Conservation (phyloP, 441 rosid species). For the Dalechampia spathulata region DNA sequence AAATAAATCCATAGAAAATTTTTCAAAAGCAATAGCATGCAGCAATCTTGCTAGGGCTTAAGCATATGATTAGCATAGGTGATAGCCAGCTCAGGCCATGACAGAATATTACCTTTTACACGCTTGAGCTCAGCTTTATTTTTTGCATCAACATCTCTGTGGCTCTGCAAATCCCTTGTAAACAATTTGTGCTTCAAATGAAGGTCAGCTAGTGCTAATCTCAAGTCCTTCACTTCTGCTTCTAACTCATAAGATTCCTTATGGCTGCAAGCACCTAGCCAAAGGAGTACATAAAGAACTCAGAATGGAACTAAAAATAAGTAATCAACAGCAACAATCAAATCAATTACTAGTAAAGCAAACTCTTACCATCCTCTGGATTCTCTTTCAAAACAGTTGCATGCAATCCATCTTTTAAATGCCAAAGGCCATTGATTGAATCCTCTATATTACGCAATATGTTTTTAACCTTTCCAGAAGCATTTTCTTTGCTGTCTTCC, state of each 20-base stretch:
- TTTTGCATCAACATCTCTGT: constrained; percentile 56
- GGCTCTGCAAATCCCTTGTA: constrained; percentile 55
- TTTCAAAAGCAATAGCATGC: too few relatives aligned
- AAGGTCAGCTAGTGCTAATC: constrained; percentile 54
- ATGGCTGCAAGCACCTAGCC: constrained; percentile 48
- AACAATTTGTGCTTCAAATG: constrained; percentile 62
- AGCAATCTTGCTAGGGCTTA: too few relatives aligned
- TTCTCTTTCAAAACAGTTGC: constrained; percentile 39
- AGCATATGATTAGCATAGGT: neutral
- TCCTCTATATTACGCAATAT: constrained; percentile 41
- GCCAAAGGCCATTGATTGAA: constrained; percentile 49
- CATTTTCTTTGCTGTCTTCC: constrained; percentile 35
- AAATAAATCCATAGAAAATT: neutral
- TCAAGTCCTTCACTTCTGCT: constrained; percentile 54
- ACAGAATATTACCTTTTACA: constrained; percentile 53
- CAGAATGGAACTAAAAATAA: constrained; percentile 13
- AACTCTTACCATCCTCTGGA: constrained; percentile 44
- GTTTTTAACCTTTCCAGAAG: constrained; percentile 36
- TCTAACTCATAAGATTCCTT: constrained; percentile 42
- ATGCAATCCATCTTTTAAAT: constrained; percentile 53
- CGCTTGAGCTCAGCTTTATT: constrained; percentile 59
- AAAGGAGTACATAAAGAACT: constrained; percentile 18
- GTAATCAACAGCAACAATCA: neutral
- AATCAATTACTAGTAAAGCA: neutral
- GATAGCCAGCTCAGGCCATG: neutral